phyloP scores from a whole-genome alignment of 495 filamentous ascomycete genomes.

The Entonaema liquescens region DNA sequence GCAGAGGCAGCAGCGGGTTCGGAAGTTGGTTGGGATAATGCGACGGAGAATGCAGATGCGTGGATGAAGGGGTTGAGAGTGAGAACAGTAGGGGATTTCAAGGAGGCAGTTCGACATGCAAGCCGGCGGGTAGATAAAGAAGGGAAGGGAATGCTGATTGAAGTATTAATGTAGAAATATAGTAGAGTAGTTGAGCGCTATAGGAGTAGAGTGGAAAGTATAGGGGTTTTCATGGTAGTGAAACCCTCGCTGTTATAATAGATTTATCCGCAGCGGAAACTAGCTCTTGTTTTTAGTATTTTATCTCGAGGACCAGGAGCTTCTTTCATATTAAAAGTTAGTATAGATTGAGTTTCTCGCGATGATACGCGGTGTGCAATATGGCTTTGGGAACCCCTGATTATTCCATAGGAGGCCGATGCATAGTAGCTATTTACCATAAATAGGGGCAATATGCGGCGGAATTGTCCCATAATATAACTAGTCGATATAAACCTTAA shows the following conservation, averaged over 20 bases:
- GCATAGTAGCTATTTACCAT: too few relatives aligned
- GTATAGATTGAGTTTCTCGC: too few relatives aligned
- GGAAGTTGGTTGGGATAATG: constrained; percentile 17
- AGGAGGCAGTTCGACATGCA: constrained; percentile 16
- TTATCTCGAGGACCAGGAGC: too few relatives aligned
- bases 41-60: neutral
- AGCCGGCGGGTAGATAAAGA: constrained; percentile 20
- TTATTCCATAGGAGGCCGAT: too few relatives aligned
- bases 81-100: constrained; percentile 30
- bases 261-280: neutral
- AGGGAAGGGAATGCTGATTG: constrained; percentile 36
- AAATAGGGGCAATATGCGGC: too few relatives aligned
- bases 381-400: too few relatives aligned
- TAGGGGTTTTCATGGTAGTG: neutral
- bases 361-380: too few relatives aligned
- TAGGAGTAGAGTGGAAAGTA: neutral
- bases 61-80: constrained; percentile 37
- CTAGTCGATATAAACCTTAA: too few relatives aligned
- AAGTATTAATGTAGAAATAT: constrained; percentile 26
- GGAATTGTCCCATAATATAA: too few relatives aligned
- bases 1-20: constrained; percentile 40
- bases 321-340: too few relatives aligned
- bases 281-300: neutral
- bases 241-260: neutral
- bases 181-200: neutral